Percentiles rank a stretch among this genome's conserved stretches.
Conservation (phyloP, 768 basidiomycete species). For the Leccinum sublutescens region DNA sequence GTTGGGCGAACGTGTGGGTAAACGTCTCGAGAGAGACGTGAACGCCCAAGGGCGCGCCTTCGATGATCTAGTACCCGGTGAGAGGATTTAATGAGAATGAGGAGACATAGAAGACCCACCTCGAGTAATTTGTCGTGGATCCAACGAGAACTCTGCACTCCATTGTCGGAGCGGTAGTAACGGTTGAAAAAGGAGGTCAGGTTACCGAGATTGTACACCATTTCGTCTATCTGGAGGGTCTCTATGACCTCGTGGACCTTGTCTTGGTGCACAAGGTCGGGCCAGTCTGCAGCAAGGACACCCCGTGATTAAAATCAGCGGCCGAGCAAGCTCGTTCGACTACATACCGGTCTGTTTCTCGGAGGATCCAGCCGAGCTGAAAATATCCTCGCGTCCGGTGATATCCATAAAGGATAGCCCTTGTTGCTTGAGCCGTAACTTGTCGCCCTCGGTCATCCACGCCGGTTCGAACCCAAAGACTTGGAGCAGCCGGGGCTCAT, state of each 20-base stretch:
- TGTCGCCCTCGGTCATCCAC: slow-evolving; percentile 23
- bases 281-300: slow-evolving; percentile 12
- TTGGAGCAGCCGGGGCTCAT: slow-evolving; percentile 20
- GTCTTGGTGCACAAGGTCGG: slow-evolving; percentile 14
- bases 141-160: slow-evolving; percentile 39
- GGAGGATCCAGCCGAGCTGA: not conserved
- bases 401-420: slow-evolving; percentile 16
- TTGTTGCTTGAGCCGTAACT: slow-evolving; percentile 12
- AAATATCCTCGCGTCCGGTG: slow-evolving; percentile 1
- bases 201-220: slow-evolving; percentile 33
- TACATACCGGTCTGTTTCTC: not conserved
- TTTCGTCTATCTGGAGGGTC: slow-evolving; percentile 27
- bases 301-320: not conserved
- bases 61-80: slow-evolving; percentile 6
- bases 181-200: slow-evolving; percentile 41
- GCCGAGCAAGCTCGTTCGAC: not conserved
- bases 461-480: slow-evolving; percentile 12
- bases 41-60: slow-evolving; percentile 12
- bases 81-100: not conserved
- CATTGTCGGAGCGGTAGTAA: slow-evolving; percentile 30
- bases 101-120: not conserved
- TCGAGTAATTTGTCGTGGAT: slow-evolving; percentile 31
- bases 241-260: slow-evolving; percentile 7
- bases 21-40: slow-evolving; percentile 22
- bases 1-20: slow-evolving; percentile 24